Evolutionary conservation across 768 basidiomycete genomes (phyloP), one percentile per base, ranked within the genome.

Genomic region (Lentinula detonsa): DNA sequence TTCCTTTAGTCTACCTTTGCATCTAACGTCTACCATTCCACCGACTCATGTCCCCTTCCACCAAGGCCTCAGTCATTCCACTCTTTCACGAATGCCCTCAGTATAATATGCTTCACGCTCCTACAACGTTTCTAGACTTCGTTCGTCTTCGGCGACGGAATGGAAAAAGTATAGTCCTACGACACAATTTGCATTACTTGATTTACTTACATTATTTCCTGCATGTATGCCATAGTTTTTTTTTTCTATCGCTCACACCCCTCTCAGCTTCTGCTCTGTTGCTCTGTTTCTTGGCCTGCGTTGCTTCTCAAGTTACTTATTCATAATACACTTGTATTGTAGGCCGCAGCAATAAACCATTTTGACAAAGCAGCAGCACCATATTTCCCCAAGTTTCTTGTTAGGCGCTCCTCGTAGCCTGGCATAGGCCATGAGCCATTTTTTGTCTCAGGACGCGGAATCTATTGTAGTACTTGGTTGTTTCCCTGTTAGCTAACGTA

Each of bases 1-100:
- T 39, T 34, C 40, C 59, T 63, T 62, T 50, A 51, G 64, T 62
- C 57, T 53, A 45, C 8, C 53, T 9, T 43, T 63, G 61, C 21
- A 57, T 63, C 60, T 57, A 55, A 18, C 31, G 13, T n/a, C n/a
- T 0, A 54, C n/a, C 9, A 54, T 5, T 54, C 7, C 15, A 54
- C 37, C 18, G 35, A 21, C 8, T 18, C 46, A 13, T 43, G 42
- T 39, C 42, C 16, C 15, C 57, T 50, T 33, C 5, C 33, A n/a
- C 45, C 45, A 54, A 34, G 35, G 33, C n/a, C 31, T 10, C 21
- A 45, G 34, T 58, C 46, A 35, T 46, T 58, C 35, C 57, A n/a
- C 57, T 59, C 57, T 43, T 49, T 59, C 34, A 59, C 40, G 40
- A 56, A 40, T 13, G 7, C n/a, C 28, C 18, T 48, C 46, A 11